Percentiles rank a stretch among this genome's conserved stretches.
phyloP scores from a whole-genome alignment of 805 yeast species.

The Kluyveromyces lactis region DNA sequence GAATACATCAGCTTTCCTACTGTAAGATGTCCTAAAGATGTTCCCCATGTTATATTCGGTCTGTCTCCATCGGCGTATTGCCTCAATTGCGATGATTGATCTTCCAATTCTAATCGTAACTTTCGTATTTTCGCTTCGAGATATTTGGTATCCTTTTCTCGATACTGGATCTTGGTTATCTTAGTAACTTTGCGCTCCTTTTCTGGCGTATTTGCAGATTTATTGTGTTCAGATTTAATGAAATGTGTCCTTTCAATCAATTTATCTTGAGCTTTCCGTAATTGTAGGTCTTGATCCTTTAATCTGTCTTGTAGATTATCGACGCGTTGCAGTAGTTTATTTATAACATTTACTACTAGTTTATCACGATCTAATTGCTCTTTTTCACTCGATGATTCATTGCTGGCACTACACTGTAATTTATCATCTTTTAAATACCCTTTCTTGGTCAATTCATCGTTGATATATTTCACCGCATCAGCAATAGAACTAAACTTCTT shows the following conservation, averaged over 20 bases:
- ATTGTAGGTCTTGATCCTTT: slow-evolving; percentile 10
- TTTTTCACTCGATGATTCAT: not conserved
- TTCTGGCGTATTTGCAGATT: not conserved
- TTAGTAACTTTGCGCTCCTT: not conserved
- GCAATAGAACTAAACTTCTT: slow-evolving; percentile 11
- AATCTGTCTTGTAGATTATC: slow-evolving; percentile 3
- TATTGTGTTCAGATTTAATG: not conserved
- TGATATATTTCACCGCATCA: slow-evolving; percentile 17
- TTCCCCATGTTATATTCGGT: not conserved
- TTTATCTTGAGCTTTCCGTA: not conserved
- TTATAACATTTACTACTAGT: slow-evolving; percentile 16
- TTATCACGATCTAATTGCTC: slow-evolving; percentile 10
- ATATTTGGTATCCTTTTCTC: not conserved
- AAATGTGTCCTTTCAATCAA: not conserved
- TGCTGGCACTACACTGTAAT: not conserved
- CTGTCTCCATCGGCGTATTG: not conserved
- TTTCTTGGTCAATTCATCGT: slow-evolving; percentile 13
- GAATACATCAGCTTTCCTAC: not conserved
- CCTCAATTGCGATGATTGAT: not conserved
- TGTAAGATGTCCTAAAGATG: not conserved
- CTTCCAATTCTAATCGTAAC: not conserved
- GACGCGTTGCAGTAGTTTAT: slow-evolving; percentile 11
- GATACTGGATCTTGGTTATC: not conserved
- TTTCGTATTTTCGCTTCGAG: not conserved
- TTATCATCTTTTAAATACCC: slow-evolving; percentile 9